These are phyloP conservation scores for Umbelopsis vinacea DNA, from an alignment of 192 early-diverging fungal species.

Conservation along the genomic window DNA sequence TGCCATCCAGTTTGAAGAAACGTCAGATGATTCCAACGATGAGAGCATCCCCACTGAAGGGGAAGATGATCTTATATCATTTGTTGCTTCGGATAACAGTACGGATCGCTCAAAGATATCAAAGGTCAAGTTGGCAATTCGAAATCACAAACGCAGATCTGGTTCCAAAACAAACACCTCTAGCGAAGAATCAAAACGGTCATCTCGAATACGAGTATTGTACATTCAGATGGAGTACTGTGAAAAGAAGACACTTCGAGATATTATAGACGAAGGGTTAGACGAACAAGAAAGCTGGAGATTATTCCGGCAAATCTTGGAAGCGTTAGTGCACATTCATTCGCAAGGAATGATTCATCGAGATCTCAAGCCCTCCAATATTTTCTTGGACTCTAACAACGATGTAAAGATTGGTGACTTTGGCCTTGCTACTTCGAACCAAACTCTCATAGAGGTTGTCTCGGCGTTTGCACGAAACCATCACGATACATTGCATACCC, in stretches of 20 bases:
- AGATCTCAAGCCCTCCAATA: conserved; percentile 89
- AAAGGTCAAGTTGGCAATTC: not conserved
- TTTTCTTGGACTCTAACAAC: conserved; percentile 71
- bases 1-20: conserved; percentile 28
- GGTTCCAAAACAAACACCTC: conserved; percentile 3
- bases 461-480: conserved; percentile 33
- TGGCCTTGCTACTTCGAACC: conserved; percentile 68
- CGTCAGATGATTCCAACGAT: conserved; percentile 51
- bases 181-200: conserved; percentile 24
- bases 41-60: conserved; percentile 39
- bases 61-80: conserved; percentile 39
- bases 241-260: conserved; percentile 88
- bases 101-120: conserved; percentile 22
- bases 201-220: conserved; percentile 58
- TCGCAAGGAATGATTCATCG: conserved; percentile 86
- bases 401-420: conserved; percentile 76
- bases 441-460: conserved; percentile 37
- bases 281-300: conserved; percentile 82
- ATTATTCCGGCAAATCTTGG: conserved; percentile 87
- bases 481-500: conserved; percentile 38
- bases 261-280: conserved; percentile 80
- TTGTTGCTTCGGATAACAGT: conserved; percentile 23
- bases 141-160: conserved; percentile 4
- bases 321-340: conserved; percentile 90
- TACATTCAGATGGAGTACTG: conserved; percentile 99